phyloP scores from a whole-genome alignment of 805 yeast genomes.

The Wickerhamomyces bisporus region DNA sequence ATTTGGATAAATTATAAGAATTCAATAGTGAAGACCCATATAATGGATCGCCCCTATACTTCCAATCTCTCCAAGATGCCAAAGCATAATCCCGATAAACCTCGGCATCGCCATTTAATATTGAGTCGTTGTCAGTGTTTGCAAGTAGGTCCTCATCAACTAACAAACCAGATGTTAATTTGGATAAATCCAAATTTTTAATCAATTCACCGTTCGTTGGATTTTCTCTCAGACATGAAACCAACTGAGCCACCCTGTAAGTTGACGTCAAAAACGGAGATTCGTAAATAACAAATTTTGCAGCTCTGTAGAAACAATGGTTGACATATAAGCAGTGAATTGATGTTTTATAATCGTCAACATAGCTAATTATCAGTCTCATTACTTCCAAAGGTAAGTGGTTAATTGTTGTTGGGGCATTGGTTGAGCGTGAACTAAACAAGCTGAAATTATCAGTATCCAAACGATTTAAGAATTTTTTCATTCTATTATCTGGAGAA shows the following conservation, averaged over 20 bases:
- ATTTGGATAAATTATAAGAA: conserved; percentile 23
- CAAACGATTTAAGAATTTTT: conserved; percentile 24
- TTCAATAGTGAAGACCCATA: conserved; percentile 38
- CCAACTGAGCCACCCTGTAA: conserved; percentile 76
- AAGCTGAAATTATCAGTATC: conserved; percentile 28
- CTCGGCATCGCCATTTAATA: conserved; percentile 9
- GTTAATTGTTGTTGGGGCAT: conserved; percentile 19
- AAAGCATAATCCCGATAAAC: conserved; percentile 31
- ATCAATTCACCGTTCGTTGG: conserved; percentile 54
- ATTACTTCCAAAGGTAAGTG: conserved; percentile 31
- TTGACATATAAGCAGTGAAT: conserved; percentile 46
- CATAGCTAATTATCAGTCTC: conserved; percentile 21
- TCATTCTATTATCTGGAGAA: conserved; percentile 16
- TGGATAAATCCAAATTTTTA: conserved; percentile 53
- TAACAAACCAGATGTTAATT: conserved; percentile 34
- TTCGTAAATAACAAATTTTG: conserved; percentile 51
- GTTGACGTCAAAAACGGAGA: conserved; percentile 58
- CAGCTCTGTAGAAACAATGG: conserved; percentile 43
- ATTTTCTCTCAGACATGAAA: conserved; percentile 56
- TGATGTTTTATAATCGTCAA: conserved; percentile 34
- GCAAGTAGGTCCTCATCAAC: conserved; percentile 11
- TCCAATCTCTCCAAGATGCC: conserved; percentile 95
- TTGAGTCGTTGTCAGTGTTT: conserved; percentile 10
- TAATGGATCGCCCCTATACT: conserved; percentile 66
- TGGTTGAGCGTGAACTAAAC: conserved; percentile 22